Evolutionary conservation across 2,329 filamentous ascomycete genomes (phyloP), one percentile per base, ranked within the genome.

Genomic region (Dendryphion nanum): DNA sequence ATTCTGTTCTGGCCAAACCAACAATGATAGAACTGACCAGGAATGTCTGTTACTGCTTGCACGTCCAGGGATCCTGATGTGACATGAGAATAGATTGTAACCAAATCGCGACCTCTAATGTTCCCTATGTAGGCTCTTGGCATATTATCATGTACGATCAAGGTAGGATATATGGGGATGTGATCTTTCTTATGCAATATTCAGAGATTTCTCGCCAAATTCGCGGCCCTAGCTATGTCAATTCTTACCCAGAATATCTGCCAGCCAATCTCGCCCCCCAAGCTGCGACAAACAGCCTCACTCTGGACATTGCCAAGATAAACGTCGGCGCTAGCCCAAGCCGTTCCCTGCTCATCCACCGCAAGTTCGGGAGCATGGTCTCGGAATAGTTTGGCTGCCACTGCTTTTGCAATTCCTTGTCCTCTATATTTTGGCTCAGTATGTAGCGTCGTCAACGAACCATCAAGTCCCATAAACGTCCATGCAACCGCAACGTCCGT

Each of bases 301-400:
- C 83, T 87, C 28, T 75, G 73, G 2, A 58, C 41, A 47, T 88
- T 88, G 1, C 74, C 73, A 0, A 73, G 65, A 3, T 78, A 74
- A 0, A 88, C 83, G 59, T 87, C 82, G 2, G 82, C 82, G 42
- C 79, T 74, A 18, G 72, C 75, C 69, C 75, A 79, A 5, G 69
- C 74, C 24, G 78, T 77, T 0, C 69, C 54, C 2, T 51, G 36
- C 5, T 53, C 41, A 37, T 64, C 59, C n/a, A 61, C 52, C 6
- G 61, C 64, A 12, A 60, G 38, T 6, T 42, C 53, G 7, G 49
- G 38, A 4, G 51, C 56, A 44, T 55, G 41, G 26, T 81, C 73
- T 4, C 65, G 66, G 31, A 86, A 72, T 3, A 86, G 57, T 54
- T 76, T 83, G 17, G 71, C 66, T 1, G 77, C 76, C 4, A 87